Conservation (phyloP, 371 early-diverging fungal genomes). For the Haplosporangium sp. region DNA sequence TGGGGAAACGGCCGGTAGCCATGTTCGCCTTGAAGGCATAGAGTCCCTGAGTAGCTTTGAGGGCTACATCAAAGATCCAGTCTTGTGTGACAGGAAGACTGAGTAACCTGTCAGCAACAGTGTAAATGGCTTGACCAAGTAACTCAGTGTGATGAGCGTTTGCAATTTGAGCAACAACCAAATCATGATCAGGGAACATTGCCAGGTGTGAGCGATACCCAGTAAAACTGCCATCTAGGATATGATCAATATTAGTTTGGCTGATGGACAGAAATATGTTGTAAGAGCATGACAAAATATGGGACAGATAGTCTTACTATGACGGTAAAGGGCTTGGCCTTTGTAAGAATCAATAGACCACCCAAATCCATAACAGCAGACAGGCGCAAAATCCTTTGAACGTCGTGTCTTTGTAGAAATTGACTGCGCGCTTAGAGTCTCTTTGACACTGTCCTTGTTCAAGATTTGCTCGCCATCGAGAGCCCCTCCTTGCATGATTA, state of each 20-base stretch:
- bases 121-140: not conserved
- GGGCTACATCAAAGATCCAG: slow-evolving; percentile 15
- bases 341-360: slow-evolving; percentile 6
- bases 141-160: slow-evolving; percentile 14
- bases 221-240: slow-evolving; percentile 9
- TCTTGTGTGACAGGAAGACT: slow-evolving; percentile 17
- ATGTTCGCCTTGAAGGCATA: not conserved
- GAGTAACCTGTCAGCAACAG: slow-evolving; percentile 27
- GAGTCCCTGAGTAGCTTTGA: not conserved
- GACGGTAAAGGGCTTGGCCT: slow-evolving; percentile 4
- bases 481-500: slow-evolving; percentile 8
- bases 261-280: no score
- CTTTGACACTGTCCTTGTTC: slow-evolving; percentile 3
- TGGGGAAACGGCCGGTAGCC: slow-evolving; percentile 4
- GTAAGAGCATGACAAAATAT: not conserved
- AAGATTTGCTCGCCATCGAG: slow-evolving; percentile 21
- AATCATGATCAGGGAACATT: slow-evolving; percentile 27
- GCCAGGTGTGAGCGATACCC: slow-evolving; percentile 13
- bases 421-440: not conserved
- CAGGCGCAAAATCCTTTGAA: not conserved
- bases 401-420: not conserved
- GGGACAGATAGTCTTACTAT: not conserved
- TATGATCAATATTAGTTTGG: no score
- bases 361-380: slow-evolving; percentile 2
- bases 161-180: slow-evolving; percentile 21